Conservation (phyloP, 306 rosid species). For the Aeschynomene evenia region DNA sequence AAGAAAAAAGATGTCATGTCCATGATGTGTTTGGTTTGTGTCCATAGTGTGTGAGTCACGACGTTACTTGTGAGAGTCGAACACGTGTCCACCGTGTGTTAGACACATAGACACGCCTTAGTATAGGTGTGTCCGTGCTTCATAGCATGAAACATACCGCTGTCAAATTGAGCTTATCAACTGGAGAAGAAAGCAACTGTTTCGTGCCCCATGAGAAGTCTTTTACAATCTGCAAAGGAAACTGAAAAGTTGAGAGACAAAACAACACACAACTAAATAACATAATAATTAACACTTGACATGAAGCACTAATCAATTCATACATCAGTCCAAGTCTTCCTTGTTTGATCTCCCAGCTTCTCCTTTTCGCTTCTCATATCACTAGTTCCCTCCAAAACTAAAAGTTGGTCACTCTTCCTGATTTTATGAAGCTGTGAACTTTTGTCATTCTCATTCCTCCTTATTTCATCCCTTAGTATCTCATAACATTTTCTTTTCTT, state of each 20-base stretch:
- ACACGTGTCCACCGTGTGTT: too few relatives aligned
- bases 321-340: conserved; percentile 65
- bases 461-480: conserved; percentile 30
- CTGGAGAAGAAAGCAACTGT: conserved; percentile 57
- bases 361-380: conserved; percentile 35
- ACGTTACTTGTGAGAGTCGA: too few relatives aligned
- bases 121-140: too few relatives aligned
- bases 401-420: conserved; percentile 35
- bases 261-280: conserved; percentile 13
- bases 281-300: conserved; percentile 4
- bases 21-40: too few relatives aligned
- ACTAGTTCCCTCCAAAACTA: conserved; percentile 31
- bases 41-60: too few relatives aligned
- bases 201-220: conserved; percentile 46
- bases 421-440: conserved; percentile 41
- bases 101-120: too few relatives aligned
- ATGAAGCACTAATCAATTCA: conserved; percentile 37
- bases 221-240: conserved; percentile 59
- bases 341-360: conserved; percentile 39
- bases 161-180: conserved; percentile 53
- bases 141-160: conserved; percentile 45
- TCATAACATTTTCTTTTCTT: conserved; percentile 55
- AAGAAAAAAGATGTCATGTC: too few relatives aligned
- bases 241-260: conserved; percentile 20
- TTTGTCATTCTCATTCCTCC: conserved; percentile 34